Evolutionary conservation across 768 basidiomycete genomes (phyloP), one percentile per base, ranked within the genome.

Genomic region (Tephrocybe rancida): DNA sequence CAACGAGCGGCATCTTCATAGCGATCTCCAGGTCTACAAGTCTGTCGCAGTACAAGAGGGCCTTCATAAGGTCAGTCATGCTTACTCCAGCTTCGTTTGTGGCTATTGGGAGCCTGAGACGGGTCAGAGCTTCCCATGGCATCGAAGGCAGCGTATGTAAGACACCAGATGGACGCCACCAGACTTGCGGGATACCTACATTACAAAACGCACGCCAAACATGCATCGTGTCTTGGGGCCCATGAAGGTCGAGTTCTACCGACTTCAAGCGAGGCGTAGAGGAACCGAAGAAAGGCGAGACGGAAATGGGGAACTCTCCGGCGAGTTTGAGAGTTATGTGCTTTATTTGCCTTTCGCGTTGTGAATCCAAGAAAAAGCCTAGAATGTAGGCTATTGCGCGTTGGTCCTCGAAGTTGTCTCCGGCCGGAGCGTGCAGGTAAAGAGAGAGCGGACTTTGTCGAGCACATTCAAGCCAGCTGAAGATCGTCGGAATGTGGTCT

Each of bases 21-120:
- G 30, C 42, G 10, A 58, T 24, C 13, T 58, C 45, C 25, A 58
- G 27, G 19, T 38, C 37, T 2, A 54, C 41, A 21, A 54, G 52
- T 14, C 48, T 43, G 21, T 16, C 38, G 34, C 48, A 50, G 32
- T 38, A 54, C n/a, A 54, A 1, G 2, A 58, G 8, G n/a, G 21
- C 32, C 11, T 16, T 13, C 27, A 44, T 32, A 21, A 54, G 25
- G 4, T 11, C 25, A 13, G 46, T 27, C 21, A 50, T 7, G 26
- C 22, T 14, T 3, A 46, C 5, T 10, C 32, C 8, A 16, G 42
- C 3, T 18, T 34, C 4, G 21, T 11, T 3, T 11, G 27, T 5
- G 1, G 26, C 9, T 4, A 29, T 0, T 1, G 56, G 48, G 22
- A 58, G 48, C 30, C 45, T 43, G 30, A 59, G 26, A 37, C 55